Conservation (phyloP, 208 protist species). For the Wallacemonas sp. region DNA sequence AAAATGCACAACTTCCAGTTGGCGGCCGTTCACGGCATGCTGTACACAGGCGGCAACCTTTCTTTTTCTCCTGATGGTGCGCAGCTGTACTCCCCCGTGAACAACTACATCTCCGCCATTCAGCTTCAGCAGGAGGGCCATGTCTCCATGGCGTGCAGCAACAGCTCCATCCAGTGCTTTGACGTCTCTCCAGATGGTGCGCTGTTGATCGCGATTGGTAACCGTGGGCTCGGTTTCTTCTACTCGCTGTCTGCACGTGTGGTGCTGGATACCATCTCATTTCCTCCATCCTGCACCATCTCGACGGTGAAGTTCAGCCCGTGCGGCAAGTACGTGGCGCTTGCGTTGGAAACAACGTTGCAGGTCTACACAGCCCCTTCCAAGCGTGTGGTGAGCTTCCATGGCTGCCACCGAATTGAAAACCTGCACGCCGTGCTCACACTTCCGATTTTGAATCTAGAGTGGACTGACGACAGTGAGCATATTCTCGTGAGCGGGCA, state of each 20-base stretch:
- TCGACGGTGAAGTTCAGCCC: constrained; percentile 81
- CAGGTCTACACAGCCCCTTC: constrained; percentile 86
- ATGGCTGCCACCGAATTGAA: constrained; percentile 86
- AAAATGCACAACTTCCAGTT: constrained; percentile 87
- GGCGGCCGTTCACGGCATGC: constrained; percentile 90
- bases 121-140: constrained; percentile 80
- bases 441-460: constrained; percentile 74
- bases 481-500: constrained; percentile 85
- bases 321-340: constrained; percentile 84
- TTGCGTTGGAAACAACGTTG: constrained; percentile 85
- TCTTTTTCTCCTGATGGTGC: constrained; percentile 78
- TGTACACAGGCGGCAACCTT: constrained; percentile 92
- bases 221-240: constrained; percentile 87
- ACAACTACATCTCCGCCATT: constrained; percentile 85
- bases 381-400: constrained; percentile 82
- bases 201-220: constrained; percentile 72
- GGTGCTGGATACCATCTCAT: constrained; percentile 88
- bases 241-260: constrained; percentile 83
- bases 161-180: constrained; percentile 90
- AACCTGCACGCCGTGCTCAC: constrained; percentile 82
- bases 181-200: constrained; percentile 86
- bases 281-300: constrained; percentile 75
- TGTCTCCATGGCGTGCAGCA: constrained; percentile 77
- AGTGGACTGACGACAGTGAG: constrained; percentile 84
- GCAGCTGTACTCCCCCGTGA: constrained; percentile 85